phyloP scores from a whole-genome alignment of 73 alveolate species.

The Symbiodinium pilosum region DNA sequence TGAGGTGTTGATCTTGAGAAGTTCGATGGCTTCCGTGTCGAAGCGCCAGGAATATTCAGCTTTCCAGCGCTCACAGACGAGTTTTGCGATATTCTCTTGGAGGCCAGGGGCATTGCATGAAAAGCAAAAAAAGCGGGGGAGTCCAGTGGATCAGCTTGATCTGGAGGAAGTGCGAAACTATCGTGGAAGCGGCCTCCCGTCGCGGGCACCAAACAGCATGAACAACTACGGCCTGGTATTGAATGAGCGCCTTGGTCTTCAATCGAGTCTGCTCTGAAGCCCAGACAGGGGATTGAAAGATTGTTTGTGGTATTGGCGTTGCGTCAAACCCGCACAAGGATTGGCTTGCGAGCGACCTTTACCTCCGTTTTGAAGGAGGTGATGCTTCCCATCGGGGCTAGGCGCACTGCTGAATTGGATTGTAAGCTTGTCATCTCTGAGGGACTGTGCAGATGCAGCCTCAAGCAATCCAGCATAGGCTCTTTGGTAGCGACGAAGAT shows the following conservation, averaged over 20 bases:
- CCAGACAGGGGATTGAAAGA: background rate
- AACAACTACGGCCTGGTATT: constrained; percentile 77
- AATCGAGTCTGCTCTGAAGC: background rate
- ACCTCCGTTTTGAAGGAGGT: constrained; percentile 57
- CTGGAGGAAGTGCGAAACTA: constrained; percentile 77
- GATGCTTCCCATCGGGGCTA: constrained; percentile 55
- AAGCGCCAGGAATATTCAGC: constrained; percentile 79
- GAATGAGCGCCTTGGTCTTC: constrained; percentile 28
- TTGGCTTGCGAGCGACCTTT: constrained; percentile 69
- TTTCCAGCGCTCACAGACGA: constrained; percentile 90
- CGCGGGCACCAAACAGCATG: constrained; percentile 93
- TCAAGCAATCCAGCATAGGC: background rate
- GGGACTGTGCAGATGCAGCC: no score
- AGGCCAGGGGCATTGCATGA: constrained; percentile 22
- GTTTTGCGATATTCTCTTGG: constrained; percentile 67
- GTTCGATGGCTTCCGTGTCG: constrained; percentile 48
- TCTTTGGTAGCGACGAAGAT: constrained; percentile 63
- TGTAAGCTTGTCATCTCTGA: background rate
- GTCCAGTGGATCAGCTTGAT: background rate
- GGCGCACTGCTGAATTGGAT: constrained; percentile 12
- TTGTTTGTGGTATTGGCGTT: background rate
- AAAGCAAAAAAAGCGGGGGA: background rate
- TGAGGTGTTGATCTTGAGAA: constrained; percentile 65
- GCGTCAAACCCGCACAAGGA: constrained; percentile 22
- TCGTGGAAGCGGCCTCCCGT: constrained; percentile 65